Conservation (phyloP, 805 yeast species). For the Wickerhamomyces xylosicus region DNA sequence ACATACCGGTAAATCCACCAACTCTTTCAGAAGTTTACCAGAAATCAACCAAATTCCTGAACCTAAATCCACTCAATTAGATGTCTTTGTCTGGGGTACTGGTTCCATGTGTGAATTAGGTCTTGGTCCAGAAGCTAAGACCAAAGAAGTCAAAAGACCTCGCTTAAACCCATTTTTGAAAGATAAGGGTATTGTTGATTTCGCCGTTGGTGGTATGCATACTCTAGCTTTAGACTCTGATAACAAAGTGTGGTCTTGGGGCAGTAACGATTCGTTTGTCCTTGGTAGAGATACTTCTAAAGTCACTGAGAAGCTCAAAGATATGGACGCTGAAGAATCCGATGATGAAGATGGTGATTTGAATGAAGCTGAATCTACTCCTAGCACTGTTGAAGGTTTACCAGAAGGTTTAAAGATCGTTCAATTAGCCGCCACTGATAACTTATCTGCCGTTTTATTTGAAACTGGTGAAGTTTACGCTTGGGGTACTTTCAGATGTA, state of each 20-base stretch:
- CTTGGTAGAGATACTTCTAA: conserved; percentile 78
- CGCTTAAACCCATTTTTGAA: conserved; percentile 77
- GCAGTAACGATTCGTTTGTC: conserved; percentile 87
- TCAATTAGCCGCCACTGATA: conserved; percentile 87
- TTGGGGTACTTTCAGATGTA: conserved; percentile 95
- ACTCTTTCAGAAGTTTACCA: conserved; percentile 18
- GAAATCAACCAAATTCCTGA: conserved; percentile 18
- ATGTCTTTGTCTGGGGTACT: conserved; percentile 89
- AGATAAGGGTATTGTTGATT: conserved; percentile 63
- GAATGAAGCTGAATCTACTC: conserved; percentile 85
- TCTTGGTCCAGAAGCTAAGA: conserved; percentile 87
- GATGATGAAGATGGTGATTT: conserved; percentile 70
- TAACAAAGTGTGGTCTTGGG: conserved; percentile 96
- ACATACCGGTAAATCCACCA: conserved; percentile 20
- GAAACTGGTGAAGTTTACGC: conserved; percentile 86
- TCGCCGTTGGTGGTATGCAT: conserved; percentile 97
- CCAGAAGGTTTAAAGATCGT: conserved; percentile 54
- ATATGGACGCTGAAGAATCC: conserved; percentile 47
- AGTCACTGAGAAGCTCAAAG: conserved; percentile 54
- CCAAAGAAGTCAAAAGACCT: conserved; percentile 93
- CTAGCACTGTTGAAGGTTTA: conserved; percentile 60
- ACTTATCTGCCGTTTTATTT: conserved; percentile 70
- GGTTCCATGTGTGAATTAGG: conserved; percentile 98
- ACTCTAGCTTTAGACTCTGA: conserved; percentile 68
- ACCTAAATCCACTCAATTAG: conserved; percentile 31